Conservation (phyloP, 2,329 filamentous ascomycete species). For the Tympanopsis confertula region DNA sequence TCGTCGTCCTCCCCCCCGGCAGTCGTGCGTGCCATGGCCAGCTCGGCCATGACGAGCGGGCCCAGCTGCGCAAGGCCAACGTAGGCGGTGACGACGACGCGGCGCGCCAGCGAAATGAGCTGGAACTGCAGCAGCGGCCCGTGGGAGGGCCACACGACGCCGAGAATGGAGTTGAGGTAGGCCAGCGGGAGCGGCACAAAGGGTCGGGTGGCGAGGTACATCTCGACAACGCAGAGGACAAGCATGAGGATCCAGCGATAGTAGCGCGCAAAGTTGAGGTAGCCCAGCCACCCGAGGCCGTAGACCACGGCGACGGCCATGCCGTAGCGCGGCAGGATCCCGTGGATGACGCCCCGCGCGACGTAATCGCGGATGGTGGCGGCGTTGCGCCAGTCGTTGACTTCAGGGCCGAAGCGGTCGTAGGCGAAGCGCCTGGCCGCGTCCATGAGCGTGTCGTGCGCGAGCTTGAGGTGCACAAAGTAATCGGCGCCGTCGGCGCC, state of each 20-base stretch:
- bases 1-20: conserved; percentile 24
- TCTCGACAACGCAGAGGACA: conserved; percentile 41
- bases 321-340: conserved; percentile 48
- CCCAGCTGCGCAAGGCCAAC: conserved; percentile 75
- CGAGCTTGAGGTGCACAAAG: conserved; percentile 75
- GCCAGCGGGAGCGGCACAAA: conserved; percentile 32
- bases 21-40: conserved; percentile 16
- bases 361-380: conserved; percentile 64
- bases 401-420: conserved; percentile 71
- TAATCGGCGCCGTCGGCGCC: conserved; percentile 28
- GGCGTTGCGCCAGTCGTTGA: conserved; percentile 55
- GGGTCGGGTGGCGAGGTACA: conserved; percentile 42
- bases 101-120: conserved; percentile 62
- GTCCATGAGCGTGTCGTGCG: conserved; percentile 72
- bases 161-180: conserved; percentile 29
- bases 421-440: conserved; percentile 74
- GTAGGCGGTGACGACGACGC: conserved; percentile 66
- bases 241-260: conserved; percentile 51
- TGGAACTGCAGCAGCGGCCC: conserved; percentile 76
- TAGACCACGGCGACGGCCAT: conserved; percentile 45
- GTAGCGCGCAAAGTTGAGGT: conserved; percentile 55
- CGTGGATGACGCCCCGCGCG: conserved; percentile 46
- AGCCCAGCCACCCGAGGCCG: conserved; percentile 50
- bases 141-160: conserved; percentile 23
- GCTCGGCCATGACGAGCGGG: conserved; percentile 43